phyloP scores from a whole-genome alignment of 805 yeast genomes.

The Barnettozyma vustinii region DNA sequence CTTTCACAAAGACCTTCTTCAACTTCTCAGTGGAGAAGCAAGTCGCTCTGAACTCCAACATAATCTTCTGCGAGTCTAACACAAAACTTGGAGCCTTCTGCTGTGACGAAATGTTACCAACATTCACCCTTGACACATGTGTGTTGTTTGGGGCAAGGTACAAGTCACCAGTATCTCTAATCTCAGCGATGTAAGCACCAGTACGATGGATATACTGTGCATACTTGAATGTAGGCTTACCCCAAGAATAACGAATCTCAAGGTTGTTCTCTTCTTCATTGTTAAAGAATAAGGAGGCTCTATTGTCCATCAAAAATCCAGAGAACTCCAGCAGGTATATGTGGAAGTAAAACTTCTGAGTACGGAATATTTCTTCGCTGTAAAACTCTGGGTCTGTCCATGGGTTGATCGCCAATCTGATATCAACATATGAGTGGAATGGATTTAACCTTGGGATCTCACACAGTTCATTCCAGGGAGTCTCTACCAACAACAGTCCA shows the following conservation, averaged over 20 bases:
- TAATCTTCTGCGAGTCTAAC: constrained; percentile 66
- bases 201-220: constrained; percentile 88
- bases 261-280: constrained; percentile 40
- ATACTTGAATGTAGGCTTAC: constrained; percentile 71
- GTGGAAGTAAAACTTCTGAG: constrained; percentile 71
- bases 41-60: constrained; percentile 59
- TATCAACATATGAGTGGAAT: constrained; percentile 77
- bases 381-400: constrained; percentile 55
- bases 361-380: constrained; percentile 34
- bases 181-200: constrained; percentile 86
- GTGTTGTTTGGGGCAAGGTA: constrained; percentile 84
- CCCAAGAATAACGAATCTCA: constrained; percentile 87
- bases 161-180: constrained; percentile 71
- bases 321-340: constrained; percentile 60
- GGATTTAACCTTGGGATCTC: constrained; percentile 75
- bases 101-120: constrained; percentile 31
- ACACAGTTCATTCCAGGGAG: constrained; percentile 86
- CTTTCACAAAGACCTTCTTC: constrained; percentile 51
- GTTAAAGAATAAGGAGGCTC: constrained; percentile 62
- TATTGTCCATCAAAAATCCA: constrained; percentile 77
- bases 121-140: constrained; percentile 68
- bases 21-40: constrained; percentile 51
- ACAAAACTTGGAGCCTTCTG: constrained; percentile 30
- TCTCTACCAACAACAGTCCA: constrained; percentile 76
- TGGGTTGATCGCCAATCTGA: constrained; percentile 64